A percentile compares a stretch with the other conserved stretches of the same genome.
These are phyloP conservation scores for Emiliania huxleyi DNA, from an alignment of 78 protist species.

Conservation along the genomic window DNA sequence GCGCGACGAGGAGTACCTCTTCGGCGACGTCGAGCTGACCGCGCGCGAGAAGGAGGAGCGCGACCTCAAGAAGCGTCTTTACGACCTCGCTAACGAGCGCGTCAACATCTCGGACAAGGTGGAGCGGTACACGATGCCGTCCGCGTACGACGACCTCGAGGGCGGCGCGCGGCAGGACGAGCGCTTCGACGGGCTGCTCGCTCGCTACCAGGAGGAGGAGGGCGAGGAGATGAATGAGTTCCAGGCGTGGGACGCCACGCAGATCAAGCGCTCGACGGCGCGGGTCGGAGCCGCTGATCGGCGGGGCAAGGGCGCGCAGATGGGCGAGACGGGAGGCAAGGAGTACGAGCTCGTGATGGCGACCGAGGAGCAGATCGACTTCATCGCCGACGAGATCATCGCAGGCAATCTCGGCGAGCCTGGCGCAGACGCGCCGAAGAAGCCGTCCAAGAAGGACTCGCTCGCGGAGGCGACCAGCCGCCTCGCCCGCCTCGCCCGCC, in stretches of 20 bases:
- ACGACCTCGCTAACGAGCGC: slow-evolving; percentile 62
- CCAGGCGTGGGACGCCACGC: slow-evolving; percentile 10
- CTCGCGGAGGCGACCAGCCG: no score
- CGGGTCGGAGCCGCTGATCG: slow-evolving; percentile 41
- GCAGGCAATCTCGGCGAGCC: not conserved
- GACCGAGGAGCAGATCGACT: slow-evolving; percentile 80
- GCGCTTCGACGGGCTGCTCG: slow-evolving; percentile 11
- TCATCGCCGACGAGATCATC: slow-evolving; percentile 58
- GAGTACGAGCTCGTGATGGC: slow-evolving; percentile 41
- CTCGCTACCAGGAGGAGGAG: slow-evolving; percentile 41
- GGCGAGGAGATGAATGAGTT: slow-evolving; percentile 70
- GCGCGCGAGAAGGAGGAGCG: slow-evolving; percentile 59
- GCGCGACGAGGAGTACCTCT: slow-evolving; percentile 59
- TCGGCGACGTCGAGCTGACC: slow-evolving; percentile 61
- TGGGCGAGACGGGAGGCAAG: slow-evolving; percentile 15
- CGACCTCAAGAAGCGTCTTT: slow-evolving; percentile 62
- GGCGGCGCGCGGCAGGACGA: not conserved
- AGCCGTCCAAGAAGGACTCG: not conserved
- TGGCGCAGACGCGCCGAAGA: not conserved
- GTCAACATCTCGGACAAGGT: not conserved
- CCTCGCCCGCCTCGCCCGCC: no score
- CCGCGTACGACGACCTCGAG: slow-evolving; percentile 18
- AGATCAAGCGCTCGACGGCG: slow-evolving; percentile 41
- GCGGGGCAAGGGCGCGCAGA: slow-evolving; percentile 38
- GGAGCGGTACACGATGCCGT: slow-evolving; percentile 55